These are phyloP conservation scores for Eimeria acervulina DNA, from an alignment of 169 alveolate genomes.

Conservation along the genomic window DNA sequence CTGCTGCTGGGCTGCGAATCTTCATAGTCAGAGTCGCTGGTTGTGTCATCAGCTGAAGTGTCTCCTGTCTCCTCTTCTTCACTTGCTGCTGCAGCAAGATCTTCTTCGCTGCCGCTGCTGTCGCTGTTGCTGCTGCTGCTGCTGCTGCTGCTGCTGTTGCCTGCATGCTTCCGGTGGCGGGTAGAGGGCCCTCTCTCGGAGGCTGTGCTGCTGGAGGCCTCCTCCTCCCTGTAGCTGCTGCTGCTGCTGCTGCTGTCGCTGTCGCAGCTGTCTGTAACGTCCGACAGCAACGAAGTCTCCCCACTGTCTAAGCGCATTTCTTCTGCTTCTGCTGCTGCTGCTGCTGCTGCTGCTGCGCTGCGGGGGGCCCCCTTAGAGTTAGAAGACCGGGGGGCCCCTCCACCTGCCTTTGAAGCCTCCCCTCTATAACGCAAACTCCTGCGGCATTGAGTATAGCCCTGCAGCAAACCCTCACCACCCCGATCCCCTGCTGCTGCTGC, in stretches of 20 bases:
- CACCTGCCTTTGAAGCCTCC: neutral
- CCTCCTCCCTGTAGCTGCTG: conserved; percentile 9
- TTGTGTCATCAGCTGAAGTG: neutral
- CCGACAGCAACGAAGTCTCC: conserved; percentile 4
- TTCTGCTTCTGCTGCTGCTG: no score
- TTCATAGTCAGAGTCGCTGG: conserved; percentile 19
- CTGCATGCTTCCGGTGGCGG: neutral
- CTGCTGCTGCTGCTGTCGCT: conserved; percentile 11
- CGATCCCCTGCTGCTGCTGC: conserved; percentile 3
- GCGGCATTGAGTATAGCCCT: neutral
- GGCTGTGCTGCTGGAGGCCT: neutral
- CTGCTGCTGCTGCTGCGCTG: no score
- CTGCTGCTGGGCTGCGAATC: neutral
- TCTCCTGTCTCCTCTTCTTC: conserved; percentile 26
- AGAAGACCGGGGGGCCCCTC: conserved; percentile 18
- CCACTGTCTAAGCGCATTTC: conserved; percentile 23
- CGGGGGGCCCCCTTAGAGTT: neutral
- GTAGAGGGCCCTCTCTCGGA: neutral
- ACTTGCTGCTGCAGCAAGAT: neutral
- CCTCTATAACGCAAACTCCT: neutral
- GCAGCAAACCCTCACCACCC: neutral
- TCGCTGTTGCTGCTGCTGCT: conserved; percentile 22
- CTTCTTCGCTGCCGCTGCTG: conserved; percentile 23
- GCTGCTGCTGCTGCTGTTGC: conserved; percentile 47
- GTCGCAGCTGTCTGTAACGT: conserved; percentile 37